Evolutionary conservation across 2,329 filamentous ascomycete genomes (phyloP).

Genomic region (Hypomyces perniciosus): DNA sequence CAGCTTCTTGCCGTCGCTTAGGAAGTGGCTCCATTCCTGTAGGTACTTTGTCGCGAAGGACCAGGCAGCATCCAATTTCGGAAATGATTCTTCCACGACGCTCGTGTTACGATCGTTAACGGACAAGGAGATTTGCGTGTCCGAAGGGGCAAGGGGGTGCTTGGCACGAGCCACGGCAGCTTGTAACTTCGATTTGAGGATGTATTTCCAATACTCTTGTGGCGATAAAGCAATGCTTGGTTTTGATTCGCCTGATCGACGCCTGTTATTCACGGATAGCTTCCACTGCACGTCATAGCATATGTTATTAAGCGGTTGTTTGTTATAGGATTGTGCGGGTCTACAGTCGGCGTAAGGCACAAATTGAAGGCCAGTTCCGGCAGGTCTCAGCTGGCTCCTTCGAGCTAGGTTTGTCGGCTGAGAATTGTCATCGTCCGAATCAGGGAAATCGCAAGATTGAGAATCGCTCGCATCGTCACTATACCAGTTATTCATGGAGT

Average conservation of each 20-base stretch:
- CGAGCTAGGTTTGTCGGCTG: not conserved
- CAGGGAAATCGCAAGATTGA: slow-evolving; percentile 6
- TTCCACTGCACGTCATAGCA: not conserved
- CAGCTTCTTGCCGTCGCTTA: not conserved
- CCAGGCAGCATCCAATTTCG: not conserved
- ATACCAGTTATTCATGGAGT: slow-evolving; percentile 8
- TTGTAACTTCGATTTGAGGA: not conserved
- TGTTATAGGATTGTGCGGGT: not conserved
- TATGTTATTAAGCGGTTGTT: not conserved
- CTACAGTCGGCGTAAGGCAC: not conserved
- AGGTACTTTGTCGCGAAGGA: not conserved
- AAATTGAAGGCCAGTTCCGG: not conserved
- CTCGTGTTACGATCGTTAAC: not conserved
- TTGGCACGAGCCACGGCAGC: not conserved
- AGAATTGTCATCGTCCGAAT: slow-evolving; percentile 12
- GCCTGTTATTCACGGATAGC: not conserved
- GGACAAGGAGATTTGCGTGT: not conserved
- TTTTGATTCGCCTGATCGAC: not conserved
- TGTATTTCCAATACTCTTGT: not conserved
- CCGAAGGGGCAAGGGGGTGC: not conserved
- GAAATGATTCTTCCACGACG: not conserved
- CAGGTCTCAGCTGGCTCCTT: not conserved
- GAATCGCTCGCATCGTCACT: slow-evolving; percentile 7
- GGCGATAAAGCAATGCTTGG: not conserved
- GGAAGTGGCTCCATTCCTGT: not conserved